Evolutionary conservation across 495 filamentous ascomycete genomes (phyloP).

Genomic region (Neurospora discreta): DNA sequence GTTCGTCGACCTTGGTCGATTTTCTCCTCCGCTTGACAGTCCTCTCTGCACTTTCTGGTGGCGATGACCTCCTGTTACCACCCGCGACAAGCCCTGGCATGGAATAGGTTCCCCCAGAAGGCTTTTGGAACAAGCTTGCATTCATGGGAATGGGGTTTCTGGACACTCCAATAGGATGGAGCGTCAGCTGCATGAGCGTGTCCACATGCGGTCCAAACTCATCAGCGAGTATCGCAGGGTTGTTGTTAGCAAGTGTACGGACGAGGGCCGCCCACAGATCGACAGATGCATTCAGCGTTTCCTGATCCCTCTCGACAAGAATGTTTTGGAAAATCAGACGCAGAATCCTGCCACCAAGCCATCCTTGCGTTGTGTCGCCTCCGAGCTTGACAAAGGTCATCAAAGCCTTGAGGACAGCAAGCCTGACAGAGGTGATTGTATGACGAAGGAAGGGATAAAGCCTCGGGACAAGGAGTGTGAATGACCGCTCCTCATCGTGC

Average conservation of each 20-base stretch:
- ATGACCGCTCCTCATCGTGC: slow-evolving; percentile 72
- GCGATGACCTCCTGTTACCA: slow-evolving; percentile 48
- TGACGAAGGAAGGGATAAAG: slow-evolving; percentile 94
- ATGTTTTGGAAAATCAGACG: slow-evolving; percentile 90
- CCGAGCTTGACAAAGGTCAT: slow-evolving; percentile 85
- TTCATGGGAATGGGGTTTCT: slow-evolving; percentile 88
- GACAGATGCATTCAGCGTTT: slow-evolving; percentile 60
- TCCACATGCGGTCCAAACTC: slow-evolving; percentile 63
- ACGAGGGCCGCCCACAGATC: slow-evolving; percentile 79
- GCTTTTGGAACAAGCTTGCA: slow-evolving; percentile 74
- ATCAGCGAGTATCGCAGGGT: slow-evolving; percentile 44
- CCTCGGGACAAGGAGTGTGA: slow-evolving; percentile 81
- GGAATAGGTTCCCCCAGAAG: slow-evolving; percentile 78
- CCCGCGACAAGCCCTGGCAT: slow-evolving; percentile 33
- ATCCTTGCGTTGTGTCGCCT: slow-evolving; percentile 71
- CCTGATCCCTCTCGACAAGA: slow-evolving; percentile 81
- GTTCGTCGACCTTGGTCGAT: slow-evolving; percentile 67
- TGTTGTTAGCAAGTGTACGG: slow-evolving; percentile 47
- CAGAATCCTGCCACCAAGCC: slow-evolving; percentile 83
- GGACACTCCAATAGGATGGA: slow-evolving; percentile 85
- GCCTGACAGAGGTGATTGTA: slow-evolving; percentile 89
- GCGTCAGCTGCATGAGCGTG: slow-evolving; percentile 63
- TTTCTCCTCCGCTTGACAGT: slow-evolving; percentile 66
- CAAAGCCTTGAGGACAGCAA: slow-evolving; percentile 83
- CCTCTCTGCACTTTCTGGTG: slow-evolving; percentile 35